Base-by-base conservation (phyloP, 495 filamentous ascomycete species). In the Pyrenopolyporus hunteri region DNA sequence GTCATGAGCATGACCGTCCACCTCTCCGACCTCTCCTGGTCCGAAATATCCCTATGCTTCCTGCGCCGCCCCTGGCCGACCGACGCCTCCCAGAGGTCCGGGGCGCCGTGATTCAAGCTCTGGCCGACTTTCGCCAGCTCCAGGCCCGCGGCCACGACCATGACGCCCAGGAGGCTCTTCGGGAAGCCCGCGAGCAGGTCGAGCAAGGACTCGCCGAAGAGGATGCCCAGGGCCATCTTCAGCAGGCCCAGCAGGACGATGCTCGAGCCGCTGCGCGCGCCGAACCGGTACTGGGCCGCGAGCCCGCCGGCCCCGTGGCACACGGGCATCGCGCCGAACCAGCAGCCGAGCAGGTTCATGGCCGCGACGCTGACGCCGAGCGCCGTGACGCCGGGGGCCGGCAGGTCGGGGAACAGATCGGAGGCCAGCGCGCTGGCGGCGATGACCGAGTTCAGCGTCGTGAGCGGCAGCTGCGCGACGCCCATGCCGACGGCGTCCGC, bases 251-350 rank as follows among this genome's bases (percentile, higher is more conserved):
- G 81, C 39, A 96, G 69, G 36, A 97, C 85, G 32, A 97, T 82
- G 62, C 87, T 89, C 0, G 90, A 83, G 1, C 93, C 93, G 26
- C 90, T 94, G 9, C 93, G 86, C 4, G 93, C 92, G 2, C 93
- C 93, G 61, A 97, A 98, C 2, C 90, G 85, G 65, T 90, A 89
- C 69, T 97, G 93, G 1, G 87, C 93, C 1, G 93, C 93, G 0
- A 97, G 77, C 0, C 93, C 93, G 1, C 93, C 93, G 9, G 91
- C 91, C 3, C 93, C 93, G 68, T 97, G 93, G 65, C 93, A 98
- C 1, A 96, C 89, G 4, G 93, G 93, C 93, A 98, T 98, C 0
- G 87, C 89, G 23, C 92, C 93, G 70, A 96, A 94, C 88, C 89
- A 93, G 73, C 88, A 92, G 5, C 89, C 88, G 4, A 89, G 60